Evolutionary conservation across 345 rosid genomes (phyloP).

Genomic region (Eucalyptus sp.): DNA sequence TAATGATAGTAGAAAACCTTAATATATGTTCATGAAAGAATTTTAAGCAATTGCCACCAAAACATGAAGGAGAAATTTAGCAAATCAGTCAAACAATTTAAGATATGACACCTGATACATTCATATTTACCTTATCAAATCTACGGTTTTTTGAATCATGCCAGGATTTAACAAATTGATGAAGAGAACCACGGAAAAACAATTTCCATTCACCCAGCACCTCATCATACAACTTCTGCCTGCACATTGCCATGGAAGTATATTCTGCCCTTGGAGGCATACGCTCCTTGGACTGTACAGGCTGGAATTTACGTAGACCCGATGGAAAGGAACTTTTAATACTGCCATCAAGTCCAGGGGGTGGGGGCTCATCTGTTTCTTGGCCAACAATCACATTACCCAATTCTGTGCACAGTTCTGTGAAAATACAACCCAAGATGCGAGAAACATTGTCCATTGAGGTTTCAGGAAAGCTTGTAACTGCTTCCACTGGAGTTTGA

Average conservation of each 20-base stretch:
- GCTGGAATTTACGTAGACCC: conserved; percentile 19
- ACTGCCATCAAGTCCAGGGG: conserved; percentile 57
- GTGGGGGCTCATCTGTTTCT: conserved; percentile 44
- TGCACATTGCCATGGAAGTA: conserved; percentile 57
- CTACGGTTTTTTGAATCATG: conserved; percentile 2
- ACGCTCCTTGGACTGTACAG: conserved; percentile 20
- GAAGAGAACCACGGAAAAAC: conserved; percentile 26
- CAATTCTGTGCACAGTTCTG: conserved; percentile 12
- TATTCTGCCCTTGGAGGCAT: conserved; percentile 38
- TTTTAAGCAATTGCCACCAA: background rate
- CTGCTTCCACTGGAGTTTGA: conserved; percentile 9
- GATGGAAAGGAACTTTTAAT: conserved; percentile 13
- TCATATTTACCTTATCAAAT: background rate
- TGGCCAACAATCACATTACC: conserved; percentile 16
- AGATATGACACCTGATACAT: background rate
- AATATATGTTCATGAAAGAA: background rate
- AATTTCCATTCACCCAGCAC: conserved; percentile 50
- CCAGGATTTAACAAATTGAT: conserved; percentile 22
- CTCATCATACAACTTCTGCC: conserved; percentile 72
- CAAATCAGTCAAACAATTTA: background rate
- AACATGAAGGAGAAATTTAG: background rate
- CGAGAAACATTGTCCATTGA: conserved; percentile 13
- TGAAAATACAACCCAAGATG: conserved; percentile 30
- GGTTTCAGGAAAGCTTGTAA: conserved; percentile 5
- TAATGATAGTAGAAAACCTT: background rate